Evolutionary conservation across 345 rosid species (phyloP).

Genomic region (Xanthoceras sorbifolium): DNA sequence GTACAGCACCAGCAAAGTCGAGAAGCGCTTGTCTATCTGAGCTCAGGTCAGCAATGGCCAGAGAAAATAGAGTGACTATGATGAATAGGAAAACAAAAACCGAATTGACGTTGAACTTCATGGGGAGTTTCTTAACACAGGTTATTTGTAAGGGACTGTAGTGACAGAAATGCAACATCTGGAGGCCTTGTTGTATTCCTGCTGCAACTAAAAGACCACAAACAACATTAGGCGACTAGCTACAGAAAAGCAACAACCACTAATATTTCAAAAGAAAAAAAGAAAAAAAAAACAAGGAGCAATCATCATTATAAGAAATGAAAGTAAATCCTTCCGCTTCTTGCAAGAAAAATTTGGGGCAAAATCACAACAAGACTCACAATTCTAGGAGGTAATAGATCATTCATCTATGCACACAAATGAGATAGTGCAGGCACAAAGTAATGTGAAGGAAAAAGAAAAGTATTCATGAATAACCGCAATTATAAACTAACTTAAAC

Average conservation of each 20-base stretch:
- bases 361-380: not conserved
- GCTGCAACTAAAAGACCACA: slow-evolving; percentile 29
- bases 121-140: slow-evolving; percentile 27
- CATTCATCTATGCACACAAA: not conserved
- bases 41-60: slow-evolving; percentile 52
- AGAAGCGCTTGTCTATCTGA: slow-evolving; percentile 76
- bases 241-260: not conserved
- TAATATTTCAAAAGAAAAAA: not conserved
- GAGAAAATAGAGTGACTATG: slow-evolving; percentile 33
- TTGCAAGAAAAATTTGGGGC: not conserved
- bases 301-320: not conserved
- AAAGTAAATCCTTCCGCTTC: not conserved
- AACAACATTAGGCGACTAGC: slow-evolving; percentile 21
- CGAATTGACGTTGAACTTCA: slow-evolving; percentile 35
- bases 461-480: not conserved
- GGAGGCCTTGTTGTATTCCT: slow-evolving; percentile 36
- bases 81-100: slow-evolving; percentile 34
- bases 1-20: slow-evolving; percentile 55
- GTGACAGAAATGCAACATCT: slow-evolving; percentile 29
- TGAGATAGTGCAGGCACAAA: not conserved
- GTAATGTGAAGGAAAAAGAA: not conserved
- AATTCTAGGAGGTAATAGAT: not conserved
- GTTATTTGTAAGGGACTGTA: slow-evolving; percentile 19
- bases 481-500: not conserved
- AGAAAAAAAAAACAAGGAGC: not conserved